These are phyloP conservation scores for Suillus alpinus DNA, from an alignment of 768 basidiomycete genomes.

Conservation along the genomic window DNA sequence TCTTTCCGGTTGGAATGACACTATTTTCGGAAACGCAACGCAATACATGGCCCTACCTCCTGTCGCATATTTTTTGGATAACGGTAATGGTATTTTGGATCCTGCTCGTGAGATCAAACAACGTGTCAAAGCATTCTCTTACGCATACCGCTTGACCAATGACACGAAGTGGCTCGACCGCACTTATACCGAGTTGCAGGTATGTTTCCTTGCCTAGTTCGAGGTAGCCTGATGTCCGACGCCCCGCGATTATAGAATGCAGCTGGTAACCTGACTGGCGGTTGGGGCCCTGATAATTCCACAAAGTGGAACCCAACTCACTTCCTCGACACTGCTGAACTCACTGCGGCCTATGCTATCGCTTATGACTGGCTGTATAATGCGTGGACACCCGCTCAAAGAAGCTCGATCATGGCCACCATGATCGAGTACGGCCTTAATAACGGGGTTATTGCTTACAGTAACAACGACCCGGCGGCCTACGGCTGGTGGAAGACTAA, in stretches of 20 bases:
- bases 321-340: constrained; percentile 92
- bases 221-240: background rate
- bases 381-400: constrained; percentile 73
- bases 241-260: constrained; percentile 51
- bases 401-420: constrained; percentile 59
- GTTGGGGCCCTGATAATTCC: constrained; percentile 61
- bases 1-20: constrained; percentile 82
- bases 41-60: constrained; percentile 62
- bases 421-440: constrained; percentile 78
- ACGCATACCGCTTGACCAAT: constrained; percentile 87
- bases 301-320: constrained; percentile 85
- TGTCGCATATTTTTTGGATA: constrained; percentile 72
- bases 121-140: constrained; percentile 89
- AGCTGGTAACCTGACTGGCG: constrained; percentile 60
- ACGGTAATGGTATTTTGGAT: constrained; percentile 89
- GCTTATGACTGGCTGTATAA: constrained; percentile 98
- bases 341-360: constrained; percentile 84
- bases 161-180: constrained; percentile 91
- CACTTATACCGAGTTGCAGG: constrained; percentile 78
- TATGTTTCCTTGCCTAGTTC: constrained; percentile 34
- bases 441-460: constrained; percentile 58
- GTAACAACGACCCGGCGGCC: constrained; percentile 27
- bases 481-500: constrained; percentile 79
- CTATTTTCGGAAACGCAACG: constrained; percentile 88
- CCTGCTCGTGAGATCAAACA: constrained; percentile 85